phyloP scores from a whole-genome alignment of 768 basidiomycete genomes.

The Collybia sp. region DNA sequence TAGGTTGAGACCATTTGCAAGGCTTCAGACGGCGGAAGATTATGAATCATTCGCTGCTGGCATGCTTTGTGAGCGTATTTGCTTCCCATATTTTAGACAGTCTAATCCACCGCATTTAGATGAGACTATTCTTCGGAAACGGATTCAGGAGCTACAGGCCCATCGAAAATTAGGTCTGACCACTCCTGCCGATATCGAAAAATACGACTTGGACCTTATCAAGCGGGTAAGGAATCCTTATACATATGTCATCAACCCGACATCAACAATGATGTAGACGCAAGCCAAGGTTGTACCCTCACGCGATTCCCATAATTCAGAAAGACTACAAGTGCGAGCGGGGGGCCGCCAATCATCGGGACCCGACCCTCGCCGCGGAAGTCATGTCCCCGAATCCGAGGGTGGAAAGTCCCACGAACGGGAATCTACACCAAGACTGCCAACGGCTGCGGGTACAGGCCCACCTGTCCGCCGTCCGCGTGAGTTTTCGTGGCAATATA shows the following conservation, averaged over 20 bases:
- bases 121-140: conserved; percentile 81
- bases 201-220: conserved; percentile 71
- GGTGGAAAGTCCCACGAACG: conserved; percentile 57
- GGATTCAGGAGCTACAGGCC: conserved; percentile 87
- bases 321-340: conserved; percentile 48
- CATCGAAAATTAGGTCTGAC: conserved; percentile 85
- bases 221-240: conserved; percentile 54
- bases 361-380: conserved; percentile 48
- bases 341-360: conserved; percentile 48
- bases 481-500: conserved; percentile 18
- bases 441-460: conserved; percentile 27
- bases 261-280: conserved; percentile 29
- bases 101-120: conserved; percentile 40
- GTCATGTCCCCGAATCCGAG: conserved; percentile 40
- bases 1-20: conserved; percentile 86
- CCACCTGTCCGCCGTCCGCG: conserved; percentile 41
- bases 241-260: not conserved
- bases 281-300: conserved; percentile 54
- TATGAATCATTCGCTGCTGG: conserved; percentile 87
- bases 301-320: conserved; percentile 51
- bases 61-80: conserved; percentile 67
- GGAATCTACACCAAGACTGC: conserved; percentile 51
- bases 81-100: not conserved
- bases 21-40: conserved; percentile 87
- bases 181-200: conserved; percentile 84